Percentiles rank a stretch among this genome's conserved stretches.
These are phyloP conservation scores for Stenogyne calaminthoides DNA, from an alignment of 305 asterid genomes.

Conservation along the genomic window DNA sequence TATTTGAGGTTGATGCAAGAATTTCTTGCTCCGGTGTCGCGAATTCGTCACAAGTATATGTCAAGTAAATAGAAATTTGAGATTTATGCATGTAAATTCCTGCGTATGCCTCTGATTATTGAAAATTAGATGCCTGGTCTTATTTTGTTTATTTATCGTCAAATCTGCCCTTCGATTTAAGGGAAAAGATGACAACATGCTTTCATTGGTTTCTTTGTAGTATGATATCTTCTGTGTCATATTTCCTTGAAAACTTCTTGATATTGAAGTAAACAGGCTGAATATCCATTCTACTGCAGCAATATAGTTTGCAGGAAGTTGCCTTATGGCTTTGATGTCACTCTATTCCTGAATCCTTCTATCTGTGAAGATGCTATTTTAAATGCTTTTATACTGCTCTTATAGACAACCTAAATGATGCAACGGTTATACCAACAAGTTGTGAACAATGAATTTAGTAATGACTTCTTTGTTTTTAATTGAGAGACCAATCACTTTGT, in stretches of 20 bases:
- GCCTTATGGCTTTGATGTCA: too few relatives aligned
- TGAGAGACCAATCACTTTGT: too few relatives aligned
- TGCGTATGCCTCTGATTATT: not conserved
- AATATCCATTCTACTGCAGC: not conserved
- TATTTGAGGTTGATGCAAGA: too few relatives aligned
- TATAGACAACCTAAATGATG: too few relatives aligned
- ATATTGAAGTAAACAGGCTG: not conserved
- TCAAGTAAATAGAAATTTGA: slow-evolving; percentile 50
- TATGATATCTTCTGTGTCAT: slow-evolving; percentile 11
- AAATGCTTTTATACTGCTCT: too few relatives aligned
- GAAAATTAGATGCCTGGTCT: slow-evolving; percentile 1
- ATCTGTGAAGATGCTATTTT: too few relatives aligned
- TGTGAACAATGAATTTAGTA: too few relatives aligned
- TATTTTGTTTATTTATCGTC: not conserved
- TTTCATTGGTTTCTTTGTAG: not conserved
- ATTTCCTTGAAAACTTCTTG: not conserved
- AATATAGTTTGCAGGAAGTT: slow-evolving; percentile 2
- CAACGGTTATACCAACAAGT: too few relatives aligned
- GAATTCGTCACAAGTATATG: too few relatives aligned
- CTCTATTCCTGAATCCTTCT: too few relatives aligned
- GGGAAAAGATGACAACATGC: not conserved
- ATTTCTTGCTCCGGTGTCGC: too few relatives aligned
- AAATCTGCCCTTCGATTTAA: not conserved
- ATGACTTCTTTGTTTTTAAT: too few relatives aligned
- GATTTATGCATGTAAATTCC: not conserved